Evolutionary conservation across 768 basidiomycete genomes (phyloP).

Genomic region (Xerocomellus amylosporus): DNA sequence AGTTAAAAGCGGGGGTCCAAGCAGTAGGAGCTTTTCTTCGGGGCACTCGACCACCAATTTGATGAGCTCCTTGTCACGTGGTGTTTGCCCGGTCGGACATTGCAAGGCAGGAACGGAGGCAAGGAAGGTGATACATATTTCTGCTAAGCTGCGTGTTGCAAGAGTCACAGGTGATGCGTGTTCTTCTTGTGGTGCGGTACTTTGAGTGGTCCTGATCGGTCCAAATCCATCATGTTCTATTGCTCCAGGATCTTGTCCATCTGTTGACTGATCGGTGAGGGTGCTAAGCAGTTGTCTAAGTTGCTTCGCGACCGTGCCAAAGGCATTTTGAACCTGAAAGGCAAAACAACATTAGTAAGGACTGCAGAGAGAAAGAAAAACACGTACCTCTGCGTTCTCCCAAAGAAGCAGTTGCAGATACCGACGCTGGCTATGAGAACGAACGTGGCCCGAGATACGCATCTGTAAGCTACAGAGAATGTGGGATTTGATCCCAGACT

Average conservation of each 20-base stretch:
- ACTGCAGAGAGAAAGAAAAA: not conserved
- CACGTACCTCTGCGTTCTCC: slow-evolving; percentile 65
- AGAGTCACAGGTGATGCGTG: slow-evolving; percentile 25
- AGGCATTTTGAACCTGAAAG: slow-evolving; percentile 54
- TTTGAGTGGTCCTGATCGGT: slow-evolving; percentile 43
- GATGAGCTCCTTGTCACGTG: slow-evolving; percentile 59
- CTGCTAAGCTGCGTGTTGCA: slow-evolving; percentile 38
- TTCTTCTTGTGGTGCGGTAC: slow-evolving; percentile 32
- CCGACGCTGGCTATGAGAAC: slow-evolving; percentile 24
- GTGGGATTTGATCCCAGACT: slow-evolving; percentile 64
- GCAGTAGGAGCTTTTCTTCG: slow-evolving; percentile 54
- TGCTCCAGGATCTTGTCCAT: slow-evolving; percentile 25
- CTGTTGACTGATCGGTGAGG: slow-evolving; percentile 23
- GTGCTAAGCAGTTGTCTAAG: slow-evolving; percentile 44
- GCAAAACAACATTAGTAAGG: not conserved
- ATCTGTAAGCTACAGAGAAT: slow-evolving; percentile 40
- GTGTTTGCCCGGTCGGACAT: slow-evolving; percentile 53
- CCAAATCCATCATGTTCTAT: slow-evolving; percentile 59
- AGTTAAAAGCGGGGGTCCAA: slow-evolving; percentile 55
- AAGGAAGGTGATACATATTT: slow-evolving; percentile 58
- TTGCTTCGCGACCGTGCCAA: slow-evolving; percentile 27
- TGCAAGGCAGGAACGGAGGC: slow-evolving; percentile 63
- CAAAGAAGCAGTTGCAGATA: slow-evolving; percentile 60
- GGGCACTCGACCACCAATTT: slow-evolving; percentile 50
- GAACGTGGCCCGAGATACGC: slow-evolving; percentile 6